Evolutionary conservation across 129 eudicot species (phyloP).

Genomic region (Chrysanthemum makinoi): DNA sequence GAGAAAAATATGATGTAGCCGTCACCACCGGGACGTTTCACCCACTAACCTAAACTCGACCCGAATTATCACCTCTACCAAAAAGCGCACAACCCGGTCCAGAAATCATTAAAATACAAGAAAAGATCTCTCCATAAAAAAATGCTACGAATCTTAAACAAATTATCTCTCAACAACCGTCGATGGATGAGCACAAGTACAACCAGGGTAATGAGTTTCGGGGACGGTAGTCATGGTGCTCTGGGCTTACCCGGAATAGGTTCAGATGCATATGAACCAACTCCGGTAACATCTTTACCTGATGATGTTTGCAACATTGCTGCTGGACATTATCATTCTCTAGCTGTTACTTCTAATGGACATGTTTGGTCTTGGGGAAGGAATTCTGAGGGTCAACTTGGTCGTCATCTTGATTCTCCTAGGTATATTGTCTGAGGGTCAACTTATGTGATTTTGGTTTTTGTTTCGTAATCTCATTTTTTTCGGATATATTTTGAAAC

Average conservation of each 20-base stretch:
- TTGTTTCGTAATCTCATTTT: background rate
- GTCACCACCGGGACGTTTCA: accelerated
- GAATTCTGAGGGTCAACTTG: slow-evolving; percentile 76
- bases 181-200: slow-evolving; percentile 44
- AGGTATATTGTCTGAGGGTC: slow-evolving; percentile 36
- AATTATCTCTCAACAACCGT: slow-evolving; percentile 20
- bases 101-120: background rate
- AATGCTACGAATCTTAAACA: slow-evolving; percentile 39
- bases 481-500: too few relatives aligned
- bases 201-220: slow-evolving; percentile 70
- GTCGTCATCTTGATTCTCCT: slow-evolving; percentile 56
- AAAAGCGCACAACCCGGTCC: background rate
- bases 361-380: slow-evolving; percentile 99
- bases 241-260: slow-evolving; percentile 66
- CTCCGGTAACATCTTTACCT: slow-evolving; percentile 64
- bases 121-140: background rate
- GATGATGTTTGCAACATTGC: slow-evolving; percentile 56
- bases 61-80: too few relatives aligned
- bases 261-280: slow-evolving; percentile 81
- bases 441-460: too few relatives aligned
- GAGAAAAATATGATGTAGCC: too few relatives aligned
- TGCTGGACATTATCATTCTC: slow-evolving; percentile 97
- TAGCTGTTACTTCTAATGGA: slow-evolving; percentile 75
- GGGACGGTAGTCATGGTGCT: slow-evolving; percentile 83
- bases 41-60: too few relatives aligned